Percentiles rank a stretch among this genome's conserved stretches.
Conservation (phyloP, 139 green algal genomes). For the Volvox africanus region DNA sequence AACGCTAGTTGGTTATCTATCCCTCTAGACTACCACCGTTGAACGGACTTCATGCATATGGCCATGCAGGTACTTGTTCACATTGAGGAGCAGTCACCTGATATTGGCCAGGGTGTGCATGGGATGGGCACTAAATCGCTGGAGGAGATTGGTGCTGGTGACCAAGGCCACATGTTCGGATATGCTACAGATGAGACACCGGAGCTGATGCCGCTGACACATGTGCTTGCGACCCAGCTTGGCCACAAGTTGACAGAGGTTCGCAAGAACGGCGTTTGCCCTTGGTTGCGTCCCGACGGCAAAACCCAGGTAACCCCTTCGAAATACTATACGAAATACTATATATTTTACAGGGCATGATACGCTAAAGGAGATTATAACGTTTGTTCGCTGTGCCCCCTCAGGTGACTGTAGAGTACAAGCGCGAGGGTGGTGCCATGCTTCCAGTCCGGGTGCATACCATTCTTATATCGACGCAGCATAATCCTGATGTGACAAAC, state of each 20-base stretch:
- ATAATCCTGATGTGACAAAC: slow-evolving; percentile 93
- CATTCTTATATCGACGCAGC: slow-evolving; percentile 99
- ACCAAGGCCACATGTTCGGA: slow-evolving; percentile 99
- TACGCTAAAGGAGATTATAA: too few species aligned
- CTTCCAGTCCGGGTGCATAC: slow-evolving; percentile 97
- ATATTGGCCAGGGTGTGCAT: slow-evolving; percentile 99
- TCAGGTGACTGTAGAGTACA: slow-evolving; percentile 98
- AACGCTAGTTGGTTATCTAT: neutral
- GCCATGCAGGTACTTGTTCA: slow-evolving; percentile 93
- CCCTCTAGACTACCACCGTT: too few species aligned
- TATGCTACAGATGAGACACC: slow-evolving; percentile 99
- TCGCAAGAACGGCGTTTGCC: slow-evolving; percentile 91
- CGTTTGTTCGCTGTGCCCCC: slow-evolving; percentile 38
- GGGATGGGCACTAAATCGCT: slow-evolving; percentile 99
- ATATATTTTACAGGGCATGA: too few species aligned
- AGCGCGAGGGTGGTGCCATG: slow-evolving; percentile 95
- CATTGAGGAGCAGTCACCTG: slow-evolving; percentile 99
- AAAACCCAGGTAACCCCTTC: slow-evolving; percentile 95
- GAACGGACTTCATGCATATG: too few species aligned
- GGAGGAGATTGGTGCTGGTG: slow-evolving; percentile 98
- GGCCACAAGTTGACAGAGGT: slow-evolving; percentile 92
- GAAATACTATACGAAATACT: too few species aligned
- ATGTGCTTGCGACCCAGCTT: slow-evolving; percentile 97
- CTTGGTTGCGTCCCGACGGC: slow-evolving; percentile 97
- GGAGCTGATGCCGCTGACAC: slow-evolving; percentile 99